phyloP scores from a whole-genome alignment of 805 yeast species.

The Blastobotrys attinorum region DNA sequence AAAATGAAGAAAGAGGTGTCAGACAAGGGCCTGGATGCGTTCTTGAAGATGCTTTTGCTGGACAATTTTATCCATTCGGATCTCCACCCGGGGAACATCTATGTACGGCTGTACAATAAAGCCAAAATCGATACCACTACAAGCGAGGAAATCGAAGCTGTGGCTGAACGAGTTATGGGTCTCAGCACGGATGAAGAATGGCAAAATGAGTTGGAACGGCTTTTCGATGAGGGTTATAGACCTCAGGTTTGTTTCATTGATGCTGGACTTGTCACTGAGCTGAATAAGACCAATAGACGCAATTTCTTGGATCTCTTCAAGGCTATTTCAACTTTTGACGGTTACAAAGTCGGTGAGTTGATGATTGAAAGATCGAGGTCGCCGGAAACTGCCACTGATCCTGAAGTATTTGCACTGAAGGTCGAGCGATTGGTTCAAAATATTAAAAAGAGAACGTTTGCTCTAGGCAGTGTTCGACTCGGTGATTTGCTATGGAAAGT shows the following conservation, averaged over 20 bases:
- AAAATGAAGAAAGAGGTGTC: slow-evolving; percentile 45
- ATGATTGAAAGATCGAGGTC: slow-evolving; percentile 94
- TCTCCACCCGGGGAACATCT: slow-evolving; percentile 92
- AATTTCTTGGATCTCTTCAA: slow-evolving; percentile 87
- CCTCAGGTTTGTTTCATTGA: slow-evolving; percentile 90
- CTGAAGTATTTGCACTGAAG: slow-evolving; percentile 78
- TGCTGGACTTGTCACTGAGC: slow-evolving; percentile 88
- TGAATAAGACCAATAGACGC: slow-evolving; percentile 64
- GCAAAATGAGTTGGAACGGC: slow-evolving; percentile 37
- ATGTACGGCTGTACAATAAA: slow-evolving; percentile 52
- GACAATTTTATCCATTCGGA: slow-evolving; percentile 97
- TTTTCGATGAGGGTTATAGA: slow-evolving; percentile 53
- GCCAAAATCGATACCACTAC: slow-evolving; percentile 16
- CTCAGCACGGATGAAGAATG: slow-evolving; percentile 33
- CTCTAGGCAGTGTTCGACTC: slow-evolving; percentile 83
- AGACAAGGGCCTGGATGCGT: slow-evolving; percentile 83
- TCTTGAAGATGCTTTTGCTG: slow-evolving; percentile 82
- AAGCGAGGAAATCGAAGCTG: slow-evolving; percentile 19
- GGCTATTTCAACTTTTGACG: slow-evolving; percentile 85
- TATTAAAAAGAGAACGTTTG: slow-evolving; percentile 81
- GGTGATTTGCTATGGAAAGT: slow-evolving; percentile 86
- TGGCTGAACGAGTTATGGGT: slow-evolving; percentile 18
- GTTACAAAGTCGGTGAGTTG: slow-evolving; percentile 87
- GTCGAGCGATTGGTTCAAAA: slow-evolving; percentile 76
- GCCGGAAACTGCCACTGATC: slow-evolving; percentile 83